Evolutionary conservation across 768 basidiomycete species (phyloP).

Genomic region (Lentinula edodes): DNA sequence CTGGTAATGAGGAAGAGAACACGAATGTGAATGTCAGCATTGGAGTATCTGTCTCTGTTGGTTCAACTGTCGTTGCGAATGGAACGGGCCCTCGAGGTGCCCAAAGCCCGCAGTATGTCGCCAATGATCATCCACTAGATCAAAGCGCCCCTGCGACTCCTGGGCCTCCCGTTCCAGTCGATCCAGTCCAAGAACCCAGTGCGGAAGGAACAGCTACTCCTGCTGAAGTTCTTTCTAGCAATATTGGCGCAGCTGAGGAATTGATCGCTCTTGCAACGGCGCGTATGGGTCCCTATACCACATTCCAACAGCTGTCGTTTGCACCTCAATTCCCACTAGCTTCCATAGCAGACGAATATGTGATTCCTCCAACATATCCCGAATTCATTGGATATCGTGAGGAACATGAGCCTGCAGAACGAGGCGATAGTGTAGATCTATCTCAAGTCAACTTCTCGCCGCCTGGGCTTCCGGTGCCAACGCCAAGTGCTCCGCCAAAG

Average conservation of each 20-base stretch:
- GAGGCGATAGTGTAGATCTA: slow-evolving; percentile 39
- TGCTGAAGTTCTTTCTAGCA: slow-evolving; percentile 27
- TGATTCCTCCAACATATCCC: slow-evolving; percentile 87
- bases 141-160: slow-evolving; percentile 6
- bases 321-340: slow-evolving; percentile 86
- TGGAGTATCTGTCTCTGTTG: slow-evolving; percentile 49
- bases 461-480: slow-evolving; percentile 72
- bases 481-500: slow-evolving; percentile 58
- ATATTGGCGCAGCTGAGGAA: slow-evolving; percentile 55
- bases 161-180: slow-evolving; percentile 14
- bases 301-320: slow-evolving; percentile 86
- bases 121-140: slow-evolving; percentile 35
- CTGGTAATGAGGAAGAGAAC: slow-evolving; percentile 32
- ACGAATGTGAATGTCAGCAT: slow-evolving; percentile 58
- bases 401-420: slow-evolving; percentile 53
- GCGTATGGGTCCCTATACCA: slow-evolving; percentile 80
- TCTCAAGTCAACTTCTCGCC: slow-evolving; percentile 69
- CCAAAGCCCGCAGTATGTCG: slow-evolving; percentile 33
- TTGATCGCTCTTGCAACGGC: slow-evolving; percentile 60
- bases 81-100: slow-evolving; percentile 27
- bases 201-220: slow-evolving; percentile 13
- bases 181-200: slow-evolving; percentile 10
- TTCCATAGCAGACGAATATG: slow-evolving; percentile 83
- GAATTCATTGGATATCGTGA: slow-evolving; percentile 68
- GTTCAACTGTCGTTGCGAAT: slow-evolving; percentile 26